Evolutionary conservation across 2,329 filamentous ascomycete species (phyloP), one percentile per base, ranked within the genome.

Genomic region (Alternaria arborescens): DNA sequence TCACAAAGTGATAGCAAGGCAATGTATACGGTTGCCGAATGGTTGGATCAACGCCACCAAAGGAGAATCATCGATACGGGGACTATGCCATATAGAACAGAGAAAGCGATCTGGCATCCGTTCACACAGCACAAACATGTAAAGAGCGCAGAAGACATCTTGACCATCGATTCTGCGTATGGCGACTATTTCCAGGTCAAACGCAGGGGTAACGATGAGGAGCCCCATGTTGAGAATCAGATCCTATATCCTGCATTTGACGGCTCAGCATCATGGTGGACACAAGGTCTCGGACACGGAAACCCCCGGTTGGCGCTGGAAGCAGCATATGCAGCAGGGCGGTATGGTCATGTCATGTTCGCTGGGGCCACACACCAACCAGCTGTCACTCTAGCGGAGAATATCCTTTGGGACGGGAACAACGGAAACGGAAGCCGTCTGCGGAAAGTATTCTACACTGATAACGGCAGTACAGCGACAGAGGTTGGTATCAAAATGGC

Each of bases 301-400:
- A 93, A 92, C 68, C 86, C 91, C 0, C 80, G 84, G 0, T 82
- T 96, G 1, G 86, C 91, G 0, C 84, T 95, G 2, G 88, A 91
- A 0, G 91, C 92, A 2, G 91, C 92, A 0, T 89, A 95, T 71
- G 92, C 93, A 0, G 91, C 92, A 1, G 92, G 92, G 8, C 85
- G 92, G 28, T 96, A 95, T 71, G 92, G 92, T 0, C 92, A 96
- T 77, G 91, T 95, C 67, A 95, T 96, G 90, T 95, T 96, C 71
- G 91, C 91, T 0, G 88, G 88, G 8, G 88, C 90, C 0, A 85
- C 94, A n/a, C 91, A 96, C 67, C 86, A 92, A 69, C 92, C 93
- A 0, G 92, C 91, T 0, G 79, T 95, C 0, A 81, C 83, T 7
- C 83, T 96, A 0, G 89, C 91, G 0, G 85, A 91, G 71, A 82